Evolutionary conservation across 169 alveolate genomes (phyloP).

Genomic region (Perkinsus marinus): DNA sequence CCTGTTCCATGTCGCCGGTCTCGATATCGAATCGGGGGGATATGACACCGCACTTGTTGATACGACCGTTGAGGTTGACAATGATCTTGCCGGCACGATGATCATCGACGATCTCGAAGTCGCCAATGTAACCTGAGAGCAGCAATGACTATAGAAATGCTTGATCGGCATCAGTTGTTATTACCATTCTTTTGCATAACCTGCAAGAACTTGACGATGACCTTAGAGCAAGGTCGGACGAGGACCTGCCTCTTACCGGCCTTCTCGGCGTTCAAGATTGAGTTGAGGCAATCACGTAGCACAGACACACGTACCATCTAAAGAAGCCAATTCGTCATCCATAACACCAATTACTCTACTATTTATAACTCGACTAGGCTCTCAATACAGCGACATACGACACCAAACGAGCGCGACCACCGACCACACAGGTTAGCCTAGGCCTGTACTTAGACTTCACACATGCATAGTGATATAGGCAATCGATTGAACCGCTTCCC

Average conservation of each 20-base stretch:
- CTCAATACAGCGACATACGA: neutral
- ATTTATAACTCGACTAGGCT: neutral
- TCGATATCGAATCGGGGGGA: conserved; percentile 80
- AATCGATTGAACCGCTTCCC: neutral
- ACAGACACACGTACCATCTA: conserved; percentile 95
- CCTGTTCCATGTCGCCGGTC: conserved; percentile 13
- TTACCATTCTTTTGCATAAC: conserved; percentile 94
- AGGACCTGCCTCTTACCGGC: conserved; percentile 95
- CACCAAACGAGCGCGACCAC: neutral
- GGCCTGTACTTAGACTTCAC: neutral
- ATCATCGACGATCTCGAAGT: conserved; percentile 96
- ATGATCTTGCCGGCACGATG: conserved; percentile 96
- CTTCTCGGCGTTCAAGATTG: conserved; percentile 97
- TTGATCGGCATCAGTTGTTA: no score
- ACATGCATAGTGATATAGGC: neutral
- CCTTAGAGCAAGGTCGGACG: conserved; percentile 92
- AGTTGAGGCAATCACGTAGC: conserved; percentile 88
- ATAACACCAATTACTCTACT: neutral
- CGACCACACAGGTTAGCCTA: neutral
- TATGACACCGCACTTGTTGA: conserved; percentile 97
- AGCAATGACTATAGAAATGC: no score
- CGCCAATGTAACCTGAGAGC: conserved; percentile 87
- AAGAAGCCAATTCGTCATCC: neutral
- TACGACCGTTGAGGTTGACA: conserved; percentile 91
- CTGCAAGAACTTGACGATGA: conserved; percentile 85